Conservation (phyloP, 1,139 yeast species). For the Diutina neorugosa region DNA sequence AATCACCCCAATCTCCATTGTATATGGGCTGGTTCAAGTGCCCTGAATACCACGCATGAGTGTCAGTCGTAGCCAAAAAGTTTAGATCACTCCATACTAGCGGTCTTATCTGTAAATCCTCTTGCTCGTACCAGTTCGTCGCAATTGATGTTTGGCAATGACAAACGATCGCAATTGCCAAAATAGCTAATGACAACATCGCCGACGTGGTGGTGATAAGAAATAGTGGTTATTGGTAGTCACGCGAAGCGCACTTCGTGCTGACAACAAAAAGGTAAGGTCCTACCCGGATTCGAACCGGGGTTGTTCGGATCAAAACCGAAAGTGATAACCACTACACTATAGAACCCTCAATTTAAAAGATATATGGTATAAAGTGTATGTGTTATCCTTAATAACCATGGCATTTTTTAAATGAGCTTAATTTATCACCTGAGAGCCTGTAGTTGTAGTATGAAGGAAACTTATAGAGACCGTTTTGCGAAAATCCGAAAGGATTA, state of each 20-base stretch:
- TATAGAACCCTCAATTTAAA: constrained; percentile 21
- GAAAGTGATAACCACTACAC: constrained; percentile 41
- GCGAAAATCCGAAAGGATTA: no score
- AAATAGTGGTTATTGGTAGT: background rate
- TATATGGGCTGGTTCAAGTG: constrained; percentile 66
- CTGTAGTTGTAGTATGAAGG: no score
- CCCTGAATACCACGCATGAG: constrained; percentile 93
- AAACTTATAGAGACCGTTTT: no score
- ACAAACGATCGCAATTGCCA: background rate
- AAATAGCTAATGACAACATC: background rate
- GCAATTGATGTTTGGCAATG: background rate
- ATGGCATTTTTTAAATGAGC: no score
- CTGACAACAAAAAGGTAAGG: constrained; percentile 30
- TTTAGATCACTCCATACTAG: constrained; percentile 34
- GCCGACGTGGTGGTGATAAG: background rate
- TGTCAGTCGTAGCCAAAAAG: constrained; percentile 87
- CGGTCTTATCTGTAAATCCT: constrained; percentile 1
- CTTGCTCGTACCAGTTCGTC: constrained; percentile 1
- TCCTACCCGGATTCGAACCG: constrained; percentile 95
- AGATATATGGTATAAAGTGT: no score
- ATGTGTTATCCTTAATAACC: no score
- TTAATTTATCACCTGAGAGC: no score
- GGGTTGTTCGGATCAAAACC: constrained; percentile 71
- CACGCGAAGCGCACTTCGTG: no score
- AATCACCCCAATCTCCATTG: constrained; percentile 91